Base-by-base conservation (phyloP, 202 grass and related monocot species). In the Elaeis oleifera region DNA sequence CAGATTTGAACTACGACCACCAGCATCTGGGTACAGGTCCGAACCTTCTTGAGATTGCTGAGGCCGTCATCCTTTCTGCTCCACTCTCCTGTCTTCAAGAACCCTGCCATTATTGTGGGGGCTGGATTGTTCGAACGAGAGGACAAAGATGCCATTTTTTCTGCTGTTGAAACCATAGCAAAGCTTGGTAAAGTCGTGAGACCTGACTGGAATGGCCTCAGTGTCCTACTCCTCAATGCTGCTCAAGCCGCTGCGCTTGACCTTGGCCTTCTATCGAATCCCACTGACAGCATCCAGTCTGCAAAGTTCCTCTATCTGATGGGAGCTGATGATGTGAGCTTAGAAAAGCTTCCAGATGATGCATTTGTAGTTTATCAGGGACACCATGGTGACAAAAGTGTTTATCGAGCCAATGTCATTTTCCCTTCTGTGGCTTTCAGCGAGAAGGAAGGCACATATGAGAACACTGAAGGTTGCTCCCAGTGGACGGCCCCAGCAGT, bases 361-460 rank as follows among this genome's bases (percentile, higher is more conserved):
- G 80, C 88, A 56, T 94, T 99, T 75, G 95, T 99, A 9, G 74
- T 99, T 52, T 99, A 99, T 68, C 95, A 99, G 63, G 95, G 95
- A 23, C 95, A 99, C 70, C 95, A 99, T 69, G 95, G 95, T 54
- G 95, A 99, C 68, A 94, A 82, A 62, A 75, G 82, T 39, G 95
- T 94, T 21, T 94, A 94, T 56, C 70, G 95, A 65, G 95, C 95
- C 9, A 94, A 99, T 59, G 71, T 99, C 24, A 85, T 99, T 17
- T 54, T 99, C 17, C 95, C 95, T 4, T 89, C 95, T 6, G 82
- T 88, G 44, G 88, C 95, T 78, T 99, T 99, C 64, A 99, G 88
- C 4, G 95, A 99, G 82, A 99, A 99, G 77, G 88, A 94, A 78
- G 95, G 85, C 22, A 99, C 95, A 8, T 92, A 99, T 1, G 95